Base-by-base conservation (phyloP, 306 rosid species). In the Vigna hirtella region DNA sequence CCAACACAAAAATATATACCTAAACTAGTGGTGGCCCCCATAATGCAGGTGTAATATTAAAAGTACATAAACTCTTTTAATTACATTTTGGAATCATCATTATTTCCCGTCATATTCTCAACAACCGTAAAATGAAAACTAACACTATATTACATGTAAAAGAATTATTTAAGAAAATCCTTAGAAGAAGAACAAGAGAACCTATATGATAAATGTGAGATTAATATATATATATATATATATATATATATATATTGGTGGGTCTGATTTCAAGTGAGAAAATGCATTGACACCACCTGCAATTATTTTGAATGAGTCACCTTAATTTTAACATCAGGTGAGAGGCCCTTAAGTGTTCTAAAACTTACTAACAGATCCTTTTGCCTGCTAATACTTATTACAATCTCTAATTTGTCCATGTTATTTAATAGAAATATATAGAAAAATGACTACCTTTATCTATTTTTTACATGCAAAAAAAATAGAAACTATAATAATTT, bases 1-100 rank as follows among this genome's bases (percentile, higher is more conserved):
- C 73, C 55, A 32, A 22, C 45, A 56, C 34, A 80, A 73, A 58
- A 86, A 5, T 56, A 36, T 76, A 49, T 4, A 56, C 34, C 48
- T 45, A 77, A 50, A 51, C 47, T 28, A 63, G 15, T 15, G 68
- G 20, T 64, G 28, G 1, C 10, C 45, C 45, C 45, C 45, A 70
- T 47, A 36, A 36, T 13, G 14, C 42, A 20, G 28, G 55, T 70
- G 58, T 49, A 24, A 67, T 20, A 24, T 20, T 40, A 40, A 48
- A 71, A 61, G 13, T 48, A 55, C 20, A 24, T 62, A 32, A 40
- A 6, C 73, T 49, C 24, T 67, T 45, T 45, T 10, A 18, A 53
- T 59, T 50, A 73, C 15, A 24, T 32, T 32, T 65, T 22, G 72
- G 77, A 20, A 58, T 64, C 10, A 28, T 52, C 63, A 74, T 38